phyloP scores from a whole-genome alignment of 2,329 filamentous ascomycete genomes.

The Xylariaceae sp. region DNA sequence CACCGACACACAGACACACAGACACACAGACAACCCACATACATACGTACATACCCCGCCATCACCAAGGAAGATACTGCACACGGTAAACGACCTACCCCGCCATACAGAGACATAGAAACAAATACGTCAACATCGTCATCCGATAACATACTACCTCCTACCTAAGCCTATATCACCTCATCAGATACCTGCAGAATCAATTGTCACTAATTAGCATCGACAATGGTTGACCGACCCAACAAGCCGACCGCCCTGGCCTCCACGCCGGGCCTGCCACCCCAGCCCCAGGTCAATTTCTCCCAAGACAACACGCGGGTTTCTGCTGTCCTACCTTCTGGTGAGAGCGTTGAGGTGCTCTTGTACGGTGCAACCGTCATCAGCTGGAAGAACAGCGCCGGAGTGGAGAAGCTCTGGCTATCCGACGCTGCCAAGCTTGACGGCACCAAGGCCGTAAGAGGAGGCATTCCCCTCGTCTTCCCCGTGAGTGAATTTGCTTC shows the following conservation, averaged over 20 bases:
- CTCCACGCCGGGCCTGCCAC: slow-evolving; percentile 71
- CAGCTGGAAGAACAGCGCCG: slow-evolving; percentile 84
- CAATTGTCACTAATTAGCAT: slow-evolving; percentile 2
- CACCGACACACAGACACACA: no score
- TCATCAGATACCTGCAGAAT: neutral
- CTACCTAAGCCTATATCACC: neutral
- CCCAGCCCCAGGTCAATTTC: slow-evolving; percentile 76
- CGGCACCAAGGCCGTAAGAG: slow-evolving; percentile 85
- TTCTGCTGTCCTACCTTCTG: slow-evolving; percentile 78
- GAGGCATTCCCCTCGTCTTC: slow-evolving; percentile 91
- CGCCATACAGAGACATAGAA: no score
- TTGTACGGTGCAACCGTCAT: slow-evolving; percentile 92
- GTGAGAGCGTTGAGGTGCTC: slow-evolving; percentile 82
- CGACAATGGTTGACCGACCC: slow-evolving; percentile 74
- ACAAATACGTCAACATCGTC: no score
- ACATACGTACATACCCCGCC: no score
- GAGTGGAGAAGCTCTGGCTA: slow-evolving; percentile 83
- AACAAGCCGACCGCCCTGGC: slow-evolving; percentile 81
- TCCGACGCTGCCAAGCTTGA: slow-evolving; percentile 81
- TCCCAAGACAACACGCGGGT: slow-evolving; percentile 72
- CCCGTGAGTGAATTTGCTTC: slow-evolving; percentile 62
- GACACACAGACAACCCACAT: no score
- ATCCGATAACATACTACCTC: no score
- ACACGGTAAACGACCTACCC: no score
- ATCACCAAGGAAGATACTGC: no score